These are phyloP conservation scores for Leishmania tropica DNA, from an alignment of 208 protist species.

Conservation along the genomic window DNA sequence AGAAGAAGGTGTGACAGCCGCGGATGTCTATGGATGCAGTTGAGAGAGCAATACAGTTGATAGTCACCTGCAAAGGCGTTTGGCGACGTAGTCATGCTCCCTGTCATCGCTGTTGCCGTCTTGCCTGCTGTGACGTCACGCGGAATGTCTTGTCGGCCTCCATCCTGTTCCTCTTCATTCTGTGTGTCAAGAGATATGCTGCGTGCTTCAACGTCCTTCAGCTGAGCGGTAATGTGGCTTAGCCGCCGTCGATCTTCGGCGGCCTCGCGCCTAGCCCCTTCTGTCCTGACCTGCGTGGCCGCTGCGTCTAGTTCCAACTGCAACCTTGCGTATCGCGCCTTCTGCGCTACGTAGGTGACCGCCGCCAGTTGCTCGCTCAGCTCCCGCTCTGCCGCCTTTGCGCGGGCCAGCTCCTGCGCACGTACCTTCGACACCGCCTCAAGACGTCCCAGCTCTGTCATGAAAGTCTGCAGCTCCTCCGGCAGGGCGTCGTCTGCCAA, in stretches of 20 bases:
- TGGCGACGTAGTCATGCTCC: not conserved
- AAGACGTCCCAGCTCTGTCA: constrained; percentile 31
- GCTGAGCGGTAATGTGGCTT: not conserved
- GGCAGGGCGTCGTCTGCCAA: not conserved
- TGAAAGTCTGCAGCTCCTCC: constrained; percentile 16
- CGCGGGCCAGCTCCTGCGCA: constrained; percentile 9
- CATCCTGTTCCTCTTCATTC: too few relatives aligned
- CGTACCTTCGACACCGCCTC: constrained; percentile 9
- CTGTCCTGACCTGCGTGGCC: not conserved
- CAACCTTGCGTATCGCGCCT: constrained; percentile 17
- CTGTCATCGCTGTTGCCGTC: not conserved
- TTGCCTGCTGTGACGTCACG: not conserved
- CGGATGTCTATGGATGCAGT: not conserved
- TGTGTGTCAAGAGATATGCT: not conserved
- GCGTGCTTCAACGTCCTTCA: not conserved
- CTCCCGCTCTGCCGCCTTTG: constrained; percentile 1
- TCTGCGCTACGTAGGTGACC: not conserved
- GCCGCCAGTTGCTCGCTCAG: not conserved
- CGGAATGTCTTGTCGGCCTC: not conserved
- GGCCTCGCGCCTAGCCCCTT: constrained; percentile 2
- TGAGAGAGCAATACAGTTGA: not conserved
- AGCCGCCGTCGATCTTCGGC: not conserved
- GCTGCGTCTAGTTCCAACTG: constrained; percentile 12
- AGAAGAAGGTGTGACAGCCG: not conserved
- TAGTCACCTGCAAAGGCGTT: not conserved